Base-by-base conservation (phyloP, 2,329 filamentous ascomycete species). In the Chaetomiaceae sp. region DNA sequence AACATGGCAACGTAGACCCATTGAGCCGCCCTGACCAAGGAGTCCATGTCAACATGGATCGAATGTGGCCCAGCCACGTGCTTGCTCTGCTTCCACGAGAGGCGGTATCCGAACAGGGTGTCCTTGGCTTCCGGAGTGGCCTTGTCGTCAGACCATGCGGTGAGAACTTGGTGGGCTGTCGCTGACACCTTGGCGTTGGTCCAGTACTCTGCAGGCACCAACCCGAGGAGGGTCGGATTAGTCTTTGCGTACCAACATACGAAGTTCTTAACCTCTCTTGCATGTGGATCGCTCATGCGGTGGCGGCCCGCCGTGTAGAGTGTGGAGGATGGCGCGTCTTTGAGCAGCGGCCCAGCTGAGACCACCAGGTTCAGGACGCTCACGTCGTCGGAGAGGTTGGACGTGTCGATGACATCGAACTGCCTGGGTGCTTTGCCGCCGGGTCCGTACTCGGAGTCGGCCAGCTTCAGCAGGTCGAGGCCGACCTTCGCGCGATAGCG, bases 341-440 rank as follows among this genome's bases (percentile, higher is more conserved):
- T 72, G 9, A 85, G 67, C 8, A 85, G 58, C 2, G 79, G 78
- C 0, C 67, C 59, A 0, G 74, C 65, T 0, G 79, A 71, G 15
- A 73, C 62, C 6, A 81, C 60, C 15, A 80, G 11, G 56, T 78
- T 78, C 8, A 80, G 53, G 11, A 63, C 53, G 17, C 75, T 76
- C 7, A 75, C 19, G 46, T 73, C 68, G 52, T 78, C 75, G 2
- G 68, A 63, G 11, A 80, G 64, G 48, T 74, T 73, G 2, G 72
- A 73, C 0, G 79, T 81, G 56, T 85, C 80, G 50, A 85, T 78
- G 4, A 78, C 68, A 60, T 83, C 74, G 59, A 84, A 85, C 3
- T 51, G 40, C 4, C 58, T 65, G 0, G 78, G 75, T 0, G 70
- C 74, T 14, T 51, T 46, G 2, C 63, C 62, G 6, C 47, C 49